phyloP scores from a whole-genome alignment of 176 grass and related monocot genomes.

The Bonia amplexicaulis region DNA sequence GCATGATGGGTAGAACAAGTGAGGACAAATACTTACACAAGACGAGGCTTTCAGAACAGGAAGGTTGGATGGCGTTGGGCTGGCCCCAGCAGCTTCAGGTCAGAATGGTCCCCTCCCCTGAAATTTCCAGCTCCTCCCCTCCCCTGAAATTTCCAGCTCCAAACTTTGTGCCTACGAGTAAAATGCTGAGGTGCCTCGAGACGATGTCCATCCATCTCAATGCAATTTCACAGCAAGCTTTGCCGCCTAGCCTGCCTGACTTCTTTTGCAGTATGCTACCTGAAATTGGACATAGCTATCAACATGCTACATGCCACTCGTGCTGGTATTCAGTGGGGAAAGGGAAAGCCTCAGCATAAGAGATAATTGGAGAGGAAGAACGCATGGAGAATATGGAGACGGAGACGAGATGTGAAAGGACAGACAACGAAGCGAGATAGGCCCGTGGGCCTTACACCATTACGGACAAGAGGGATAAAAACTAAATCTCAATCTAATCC shows the following conservation, averaged over 20 bases:
- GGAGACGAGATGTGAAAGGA: not conserved
- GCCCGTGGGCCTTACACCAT: too few relatives aligned
- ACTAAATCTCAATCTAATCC: not conserved
- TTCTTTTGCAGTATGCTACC: not conserved
- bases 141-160: not conserved
- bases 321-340: not conserved
- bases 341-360: not conserved
- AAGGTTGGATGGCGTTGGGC: not conserved
- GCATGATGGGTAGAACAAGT: too few relatives aligned
- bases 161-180: constrained; percentile 18
- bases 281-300: not conserved
- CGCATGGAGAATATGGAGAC: constrained; percentile 41
- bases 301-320: too few relatives aligned
- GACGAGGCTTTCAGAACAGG: not conserved
- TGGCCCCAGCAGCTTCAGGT: not conserved
- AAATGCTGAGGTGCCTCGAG: not conserved
- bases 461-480: not conserved
- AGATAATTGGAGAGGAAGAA: not conserved
- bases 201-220: not conserved
- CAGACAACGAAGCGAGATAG: not conserved
- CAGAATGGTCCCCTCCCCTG: constrained; percentile 17
- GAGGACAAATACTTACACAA: not conserved
- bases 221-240: constrained; percentile 3
- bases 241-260: not conserved
- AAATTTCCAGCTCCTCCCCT: not conserved